phyloP scores from a whole-genome alignment of 2,329 filamentous ascomycete species.

The Trichophyton verrucosum region DNA sequence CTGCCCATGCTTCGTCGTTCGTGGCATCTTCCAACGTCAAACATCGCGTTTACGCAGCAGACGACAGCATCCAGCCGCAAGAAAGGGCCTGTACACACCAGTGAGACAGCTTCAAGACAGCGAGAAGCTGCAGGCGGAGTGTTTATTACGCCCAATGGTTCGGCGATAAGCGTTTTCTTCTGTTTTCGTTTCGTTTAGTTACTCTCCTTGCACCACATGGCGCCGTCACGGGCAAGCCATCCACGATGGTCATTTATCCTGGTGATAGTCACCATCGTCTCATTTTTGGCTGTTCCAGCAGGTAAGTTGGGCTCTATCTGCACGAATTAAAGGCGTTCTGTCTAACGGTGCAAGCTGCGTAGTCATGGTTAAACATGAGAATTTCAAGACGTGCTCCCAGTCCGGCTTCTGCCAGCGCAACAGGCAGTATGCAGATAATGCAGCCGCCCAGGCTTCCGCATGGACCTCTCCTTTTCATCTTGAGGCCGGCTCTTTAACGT shows the following conservation, averaged over 20 bases:
- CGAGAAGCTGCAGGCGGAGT: neutral
- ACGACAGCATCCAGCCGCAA: neutral
- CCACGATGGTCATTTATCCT: constrained; percentile 47
- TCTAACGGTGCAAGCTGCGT: constrained; percentile 7
- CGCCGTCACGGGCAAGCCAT: constrained; percentile 22
- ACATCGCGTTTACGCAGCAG: neutral
- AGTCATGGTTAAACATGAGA: constrained; percentile 86
- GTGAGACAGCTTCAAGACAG: neutral
- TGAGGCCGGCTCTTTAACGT: constrained; percentile 55
- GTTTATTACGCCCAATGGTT: neutral
- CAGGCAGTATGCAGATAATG: constrained; percentile 73
- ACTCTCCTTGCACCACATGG: constrained; percentile 10
- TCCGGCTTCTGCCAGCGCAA: constrained; percentile 97
- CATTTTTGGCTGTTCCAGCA: constrained; percentile 50
- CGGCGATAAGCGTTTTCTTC: neutral
- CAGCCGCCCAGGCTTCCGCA: constrained; percentile 47
- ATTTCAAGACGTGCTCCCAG: constrained; percentile 94
- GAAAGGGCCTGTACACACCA: neutral
- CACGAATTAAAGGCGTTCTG: neutral
- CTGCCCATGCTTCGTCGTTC: neutral
- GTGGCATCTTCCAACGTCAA: neutral
- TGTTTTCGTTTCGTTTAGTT: neutral
- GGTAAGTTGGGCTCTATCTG: constrained; percentile 37
- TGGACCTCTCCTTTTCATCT: constrained; percentile 78
- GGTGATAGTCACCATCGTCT: constrained; percentile 46